Conservation (phyloP, 768 basidiomycete genomes). For the Lentinus brumalis region DNA sequence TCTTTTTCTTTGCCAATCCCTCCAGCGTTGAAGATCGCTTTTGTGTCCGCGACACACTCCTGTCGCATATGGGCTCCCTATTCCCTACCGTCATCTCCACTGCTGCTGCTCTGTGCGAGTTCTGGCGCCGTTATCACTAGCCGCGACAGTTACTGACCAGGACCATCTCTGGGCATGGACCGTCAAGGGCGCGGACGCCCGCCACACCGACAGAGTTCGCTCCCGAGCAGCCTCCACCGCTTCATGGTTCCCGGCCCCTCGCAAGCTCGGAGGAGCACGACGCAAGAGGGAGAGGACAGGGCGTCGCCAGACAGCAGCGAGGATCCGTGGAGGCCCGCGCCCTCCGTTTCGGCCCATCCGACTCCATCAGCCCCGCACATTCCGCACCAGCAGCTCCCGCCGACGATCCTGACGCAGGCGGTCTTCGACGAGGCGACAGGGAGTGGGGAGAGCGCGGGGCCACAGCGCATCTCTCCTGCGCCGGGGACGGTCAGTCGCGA, state of each 20-base stretch:
- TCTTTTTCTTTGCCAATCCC: slow-evolving; percentile 5
- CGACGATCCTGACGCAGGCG: slow-evolving; percentile 4
- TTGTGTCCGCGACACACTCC: slow-evolving; percentile 5
- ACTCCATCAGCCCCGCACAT: neutral
- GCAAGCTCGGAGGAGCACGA: slow-evolving; percentile 2
- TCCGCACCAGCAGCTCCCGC: slow-evolving; percentile 8
- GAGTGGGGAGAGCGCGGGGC: neutral
- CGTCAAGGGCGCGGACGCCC: slow-evolving; percentile 14
- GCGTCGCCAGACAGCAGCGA: neutral
- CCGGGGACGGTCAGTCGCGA: neutral
- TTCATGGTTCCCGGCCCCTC: slow-evolving; percentile 13
- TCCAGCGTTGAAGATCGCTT: slow-evolving; percentile 6
- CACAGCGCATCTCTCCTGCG: slow-evolving; percentile 2
- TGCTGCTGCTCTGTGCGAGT: slow-evolving; percentile 10
- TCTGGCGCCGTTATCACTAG: slow-evolving; percentile 11
- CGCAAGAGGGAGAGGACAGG: neutral
- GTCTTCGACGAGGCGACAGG: neutral
- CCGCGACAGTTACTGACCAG: slow-evolving; percentile 4
- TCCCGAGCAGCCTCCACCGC: slow-evolving; percentile 19
- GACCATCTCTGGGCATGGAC: slow-evolving; percentile 12
- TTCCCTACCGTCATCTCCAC: slow-evolving; percentile 10
- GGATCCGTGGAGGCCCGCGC: neutral
- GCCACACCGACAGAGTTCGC: slow-evolving; percentile 19
- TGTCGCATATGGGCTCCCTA: slow-evolving; percentile 18
- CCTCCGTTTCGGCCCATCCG: neutral